Evolutionary conservation across 768 basidiomycete genomes (phyloP).

Genomic region (Lentinus brumalis): DNA sequence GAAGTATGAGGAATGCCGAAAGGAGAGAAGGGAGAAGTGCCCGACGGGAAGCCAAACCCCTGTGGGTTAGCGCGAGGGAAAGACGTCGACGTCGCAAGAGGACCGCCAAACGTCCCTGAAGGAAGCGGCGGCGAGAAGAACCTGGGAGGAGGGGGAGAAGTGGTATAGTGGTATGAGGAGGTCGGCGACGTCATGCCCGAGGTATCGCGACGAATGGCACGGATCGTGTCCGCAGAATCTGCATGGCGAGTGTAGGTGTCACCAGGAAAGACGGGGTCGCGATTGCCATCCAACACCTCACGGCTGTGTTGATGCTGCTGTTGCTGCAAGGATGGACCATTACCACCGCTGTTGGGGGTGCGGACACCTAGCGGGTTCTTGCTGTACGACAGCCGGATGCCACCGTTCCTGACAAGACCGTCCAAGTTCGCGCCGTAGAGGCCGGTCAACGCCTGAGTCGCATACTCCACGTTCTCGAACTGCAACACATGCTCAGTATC

Average conservation of each 20-base stretch:
- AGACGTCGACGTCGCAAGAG: conserved; percentile 22
- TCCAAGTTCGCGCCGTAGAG: conserved; percentile 90
- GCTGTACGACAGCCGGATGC: conserved; percentile 96
- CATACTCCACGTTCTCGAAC: conserved; percentile 89
- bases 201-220: conserved; percentile 28
- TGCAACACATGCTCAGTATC: conserved; percentile 31
- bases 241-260: conserved; percentile 20
- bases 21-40: conserved; percentile 34
- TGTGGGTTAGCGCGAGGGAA: conserved; percentile 30
- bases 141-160: conserved; percentile 38
- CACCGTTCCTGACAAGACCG: conserved; percentile 90
- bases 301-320: conserved; percentile 26
- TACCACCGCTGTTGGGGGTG: conserved; percentile 59
- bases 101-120: conserved; percentile 20
- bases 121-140: conserved; percentile 38
- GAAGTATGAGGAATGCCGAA: conserved; percentile 38
- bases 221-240: conserved; percentile 26
- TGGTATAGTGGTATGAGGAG: conserved; percentile 35
- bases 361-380: conserved; percentile 97
- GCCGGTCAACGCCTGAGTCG: conserved; percentile 85
- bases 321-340: conserved; percentile 17
- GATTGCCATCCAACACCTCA: conserved; percentile 6
- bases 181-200: conserved; percentile 35
- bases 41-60: conserved; percentile 28
- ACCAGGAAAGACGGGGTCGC: conserved; percentile 5